Evolutionary conservation across 352 stramenopile genomes (phyloP).

Genomic region (Globisporangium mamillatum): DNA sequence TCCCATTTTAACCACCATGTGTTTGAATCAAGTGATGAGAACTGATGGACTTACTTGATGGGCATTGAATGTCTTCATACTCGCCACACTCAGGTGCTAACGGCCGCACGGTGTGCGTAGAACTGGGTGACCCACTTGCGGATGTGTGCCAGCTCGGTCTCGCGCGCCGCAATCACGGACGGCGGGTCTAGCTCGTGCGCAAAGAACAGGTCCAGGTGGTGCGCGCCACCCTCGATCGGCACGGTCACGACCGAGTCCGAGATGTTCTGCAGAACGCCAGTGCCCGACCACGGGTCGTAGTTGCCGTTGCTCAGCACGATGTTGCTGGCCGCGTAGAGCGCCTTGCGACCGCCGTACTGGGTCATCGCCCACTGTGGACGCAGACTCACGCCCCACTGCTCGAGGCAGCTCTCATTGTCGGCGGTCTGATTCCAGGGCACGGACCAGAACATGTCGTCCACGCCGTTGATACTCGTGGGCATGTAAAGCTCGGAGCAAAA

Average conservation of each 20-base stretch:
- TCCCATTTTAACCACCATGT: background rate
- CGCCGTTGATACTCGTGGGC: conserved; percentile 55
- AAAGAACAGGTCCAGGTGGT: conserved; percentile 94
- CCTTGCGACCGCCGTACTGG: conserved; percentile 70
- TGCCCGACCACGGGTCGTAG: conserved; percentile 91
- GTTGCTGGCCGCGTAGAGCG: conserved; percentile 79
- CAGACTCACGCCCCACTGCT: conserved; percentile 62
- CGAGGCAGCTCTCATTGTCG: conserved; percentile 60
- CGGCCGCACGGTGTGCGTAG: conserved; percentile 30
- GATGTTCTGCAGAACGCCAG: conserved; percentile 72
- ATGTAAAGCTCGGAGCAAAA: conserved; percentile 80
- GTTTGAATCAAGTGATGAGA: background rate
- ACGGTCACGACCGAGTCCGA: conserved; percentile 72
- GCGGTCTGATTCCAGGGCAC: conserved; percentile 59
- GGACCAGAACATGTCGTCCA: conserved; percentile 88
- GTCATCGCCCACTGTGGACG: conserved; percentile 63
- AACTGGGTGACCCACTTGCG: conserved; percentile 75
- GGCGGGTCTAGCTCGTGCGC: conserved; percentile 77
- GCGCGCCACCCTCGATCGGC: conserved; percentile 67
- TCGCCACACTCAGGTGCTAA: conserved; percentile 7
- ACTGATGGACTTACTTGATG: background rate
- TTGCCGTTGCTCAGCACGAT: conserved; percentile 95
- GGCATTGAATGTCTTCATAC: background rate
- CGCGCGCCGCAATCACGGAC: conserved; percentile 63
- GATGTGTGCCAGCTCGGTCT: conserved; percentile 76